Evolutionary conservation across 306 rosid species (phyloP), one percentile per base, ranked within the genome.

Genomic region (Crotalaria pallida): DNA sequence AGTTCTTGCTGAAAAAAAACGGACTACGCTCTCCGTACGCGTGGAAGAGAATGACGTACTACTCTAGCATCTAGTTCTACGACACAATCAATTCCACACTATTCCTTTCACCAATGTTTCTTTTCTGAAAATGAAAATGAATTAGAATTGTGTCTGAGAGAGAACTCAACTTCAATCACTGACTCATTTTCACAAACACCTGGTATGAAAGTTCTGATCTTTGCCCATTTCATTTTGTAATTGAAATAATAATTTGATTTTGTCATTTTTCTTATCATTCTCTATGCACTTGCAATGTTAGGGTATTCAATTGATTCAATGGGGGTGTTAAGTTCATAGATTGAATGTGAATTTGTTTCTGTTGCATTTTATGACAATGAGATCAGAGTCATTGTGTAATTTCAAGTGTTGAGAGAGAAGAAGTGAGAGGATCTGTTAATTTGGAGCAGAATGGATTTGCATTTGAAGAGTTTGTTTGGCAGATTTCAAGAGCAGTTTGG

Each of bases 401-500:
- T 69, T 69, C 11, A 41, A 26, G 65, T 69, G 66, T 41, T 40
- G 55, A 6, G 67, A 7, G 55, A 13, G 75, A 22, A n/a, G 73
- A 16, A 59, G 52, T 16, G 17, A 17, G 51, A 26, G 67, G 83
- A 75, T 75, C 75, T 68, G 67, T 33, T 45, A 6, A 29, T 55
- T 50, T 21, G 48, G 79, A 6, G 24, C 16, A 19, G 10, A 15
- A 88, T 88, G 92, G 92, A 88, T 80, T 76, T 84, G 79, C 86
- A 88, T 82, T 76, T 88, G 92, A 88, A 86, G 82, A 73, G 81
- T 73, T 13, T 88, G 71, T 88, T 88, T 66, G 83, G 49, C 18
- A 82, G 89, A 79, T 88, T 80, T 79, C 89, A 86, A 64, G 96
- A 88, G 55, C 89, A 86, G 67, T 88, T 88, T 72, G 88, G 92